Conservation (phyloP, 352 stramenopile genomes). For the Globisporangium apiculatum region DNA sequence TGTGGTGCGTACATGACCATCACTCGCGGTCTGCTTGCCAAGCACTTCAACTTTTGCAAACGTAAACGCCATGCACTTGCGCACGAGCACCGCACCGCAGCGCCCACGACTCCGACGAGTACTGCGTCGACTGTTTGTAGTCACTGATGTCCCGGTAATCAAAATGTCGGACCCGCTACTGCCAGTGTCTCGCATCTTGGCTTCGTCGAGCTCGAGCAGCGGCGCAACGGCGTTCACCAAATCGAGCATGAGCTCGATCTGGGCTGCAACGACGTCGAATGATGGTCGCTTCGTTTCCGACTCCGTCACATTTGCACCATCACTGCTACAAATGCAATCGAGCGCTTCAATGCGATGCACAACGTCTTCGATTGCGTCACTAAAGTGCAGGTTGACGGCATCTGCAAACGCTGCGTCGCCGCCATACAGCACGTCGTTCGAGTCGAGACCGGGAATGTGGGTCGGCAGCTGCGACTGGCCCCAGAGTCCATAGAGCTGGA, state of each 20-base stretch:
- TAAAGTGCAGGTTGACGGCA: slow-evolving; percentile 43
- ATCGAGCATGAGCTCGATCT: slow-evolving; percentile 56
- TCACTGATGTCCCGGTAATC: no score
- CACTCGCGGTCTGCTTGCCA: slow-evolving; percentile 1
- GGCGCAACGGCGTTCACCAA: slow-evolving; percentile 42
- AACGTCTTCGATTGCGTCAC: slow-evolving; percentile 39
- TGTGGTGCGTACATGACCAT: slow-evolving; percentile 2
- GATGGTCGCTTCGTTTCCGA: neutral
- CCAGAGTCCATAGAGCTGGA: slow-evolving; percentile 60
- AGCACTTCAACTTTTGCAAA: slow-evolving; percentile 6
- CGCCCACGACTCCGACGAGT: slow-evolving; percentile 23
- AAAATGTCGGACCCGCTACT: no score
- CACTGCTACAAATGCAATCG: neutral
- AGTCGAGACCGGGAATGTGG: slow-evolving; percentile 48
- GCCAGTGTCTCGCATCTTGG: neutral
- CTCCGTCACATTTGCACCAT: neutral
- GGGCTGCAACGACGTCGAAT: slow-evolving; percentile 10
- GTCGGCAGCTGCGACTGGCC: slow-evolving; percentile 32
- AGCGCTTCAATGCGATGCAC: slow-evolving; percentile 41
- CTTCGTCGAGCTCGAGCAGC: slow-evolving; percentile 26
- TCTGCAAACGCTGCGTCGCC: slow-evolving; percentile 44
- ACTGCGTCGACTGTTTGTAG: slow-evolving; percentile 6
- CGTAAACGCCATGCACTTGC: slow-evolving; percentile 29
- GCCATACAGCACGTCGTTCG: slow-evolving; percentile 84
- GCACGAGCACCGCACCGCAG: slow-evolving; percentile 24